phyloP scores from a whole-genome alignment of 305 asterid genomes.

The Withania somnifera region DNA sequence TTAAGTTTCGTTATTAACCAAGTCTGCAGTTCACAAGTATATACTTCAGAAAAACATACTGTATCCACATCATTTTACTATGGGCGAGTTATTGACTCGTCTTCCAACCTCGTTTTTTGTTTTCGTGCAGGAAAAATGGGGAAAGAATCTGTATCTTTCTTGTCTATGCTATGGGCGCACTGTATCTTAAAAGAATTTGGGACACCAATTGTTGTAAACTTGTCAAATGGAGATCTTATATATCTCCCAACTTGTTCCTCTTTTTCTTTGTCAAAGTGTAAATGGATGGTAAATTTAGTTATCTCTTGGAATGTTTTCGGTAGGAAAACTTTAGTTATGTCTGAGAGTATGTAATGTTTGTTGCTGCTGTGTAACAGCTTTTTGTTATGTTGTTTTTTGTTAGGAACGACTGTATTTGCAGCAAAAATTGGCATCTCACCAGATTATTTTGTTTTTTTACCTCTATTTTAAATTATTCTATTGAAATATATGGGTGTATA shows the following conservation, averaged over 20 bases:
- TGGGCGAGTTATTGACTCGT: neutral
- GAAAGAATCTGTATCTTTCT: conserved; percentile 29
- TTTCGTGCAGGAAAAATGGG: conserved; percentile 30
- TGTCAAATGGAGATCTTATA: neutral
- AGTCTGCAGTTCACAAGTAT: neutral
- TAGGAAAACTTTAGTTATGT: neutral
- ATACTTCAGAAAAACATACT: neutral
- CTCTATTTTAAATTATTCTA: too few species aligned
- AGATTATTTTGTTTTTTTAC: neutral
- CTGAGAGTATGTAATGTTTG: neutral
- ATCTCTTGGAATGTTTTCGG: neutral
- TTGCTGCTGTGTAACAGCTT: neutral
- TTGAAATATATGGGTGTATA: neutral
- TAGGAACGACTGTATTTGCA: neutral
- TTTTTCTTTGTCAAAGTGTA: neutral
- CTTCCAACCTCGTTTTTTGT: neutral
- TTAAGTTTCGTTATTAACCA: neutral
- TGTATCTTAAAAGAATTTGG: conserved; percentile 13
- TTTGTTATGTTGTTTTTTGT: neutral
- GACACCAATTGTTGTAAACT: neutral
- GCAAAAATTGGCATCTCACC: neutral
- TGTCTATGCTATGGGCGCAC: conserved; percentile 32
- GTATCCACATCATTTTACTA: neutral
- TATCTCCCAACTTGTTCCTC: neutral
- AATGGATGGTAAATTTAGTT: neutral